Percentiles rank a stretch among this genome's conserved stretches.
Conservation (phyloP, 2,329 filamentous ascomycete genomes). For the Seiridium cupressi region DNA sequence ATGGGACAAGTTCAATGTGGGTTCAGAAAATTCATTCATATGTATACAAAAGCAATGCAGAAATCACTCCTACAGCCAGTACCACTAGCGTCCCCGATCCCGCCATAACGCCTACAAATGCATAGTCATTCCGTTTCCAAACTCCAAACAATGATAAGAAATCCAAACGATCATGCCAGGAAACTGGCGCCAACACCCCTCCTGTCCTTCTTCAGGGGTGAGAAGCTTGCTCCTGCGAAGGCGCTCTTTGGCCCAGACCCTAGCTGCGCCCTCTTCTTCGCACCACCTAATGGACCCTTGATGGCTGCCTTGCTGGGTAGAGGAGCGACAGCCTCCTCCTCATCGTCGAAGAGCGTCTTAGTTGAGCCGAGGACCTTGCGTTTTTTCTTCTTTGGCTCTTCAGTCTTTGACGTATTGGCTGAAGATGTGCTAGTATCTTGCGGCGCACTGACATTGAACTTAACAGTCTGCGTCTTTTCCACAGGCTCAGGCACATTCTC, state of each 20-base stretch:
- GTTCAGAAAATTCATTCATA: neutral
- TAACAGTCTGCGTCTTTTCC: slow-evolving; percentile 26
- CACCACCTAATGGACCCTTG: slow-evolving; percentile 15
- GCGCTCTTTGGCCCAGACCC: slow-evolving; percentile 38
- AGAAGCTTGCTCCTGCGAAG: slow-evolving; percentile 58
- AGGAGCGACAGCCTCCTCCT: slow-evolving; percentile 53
- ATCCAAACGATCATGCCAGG: slow-evolving; percentile 36
- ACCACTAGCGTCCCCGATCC: neutral
- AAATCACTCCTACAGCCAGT: slow-evolving; percentile 1
- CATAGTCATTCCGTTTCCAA: neutral
- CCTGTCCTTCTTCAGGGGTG: slow-evolving; percentile 69
- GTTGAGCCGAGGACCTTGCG: slow-evolving; percentile 67
- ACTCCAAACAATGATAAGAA: slow-evolving; percentile 9
- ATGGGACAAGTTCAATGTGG: neutral
- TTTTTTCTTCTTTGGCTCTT: slow-evolving; percentile 62
- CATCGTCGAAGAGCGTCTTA: slow-evolving; percentile 70
- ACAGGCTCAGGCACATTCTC: slow-evolving; percentile 10
- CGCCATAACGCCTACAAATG: slow-evolving; percentile 7
- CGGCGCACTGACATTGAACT: slow-evolving; percentile 26
- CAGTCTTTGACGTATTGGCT: slow-evolving; percentile 23
- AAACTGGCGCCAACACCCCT: slow-evolving; percentile 63
- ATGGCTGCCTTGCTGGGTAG: slow-evolving; percentile 24
- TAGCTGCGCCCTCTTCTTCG: slow-evolving; percentile 34
- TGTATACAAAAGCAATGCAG: slow-evolving; percentile 1
- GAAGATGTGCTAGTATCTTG: slow-evolving; percentile 24